Percentiles rank a stretch among this genome's conserved stretches.
phyloP scores from a whole-genome alignment of 2,329 filamentous ascomycete genomes.

The Cladophialophora yegresii region DNA sequence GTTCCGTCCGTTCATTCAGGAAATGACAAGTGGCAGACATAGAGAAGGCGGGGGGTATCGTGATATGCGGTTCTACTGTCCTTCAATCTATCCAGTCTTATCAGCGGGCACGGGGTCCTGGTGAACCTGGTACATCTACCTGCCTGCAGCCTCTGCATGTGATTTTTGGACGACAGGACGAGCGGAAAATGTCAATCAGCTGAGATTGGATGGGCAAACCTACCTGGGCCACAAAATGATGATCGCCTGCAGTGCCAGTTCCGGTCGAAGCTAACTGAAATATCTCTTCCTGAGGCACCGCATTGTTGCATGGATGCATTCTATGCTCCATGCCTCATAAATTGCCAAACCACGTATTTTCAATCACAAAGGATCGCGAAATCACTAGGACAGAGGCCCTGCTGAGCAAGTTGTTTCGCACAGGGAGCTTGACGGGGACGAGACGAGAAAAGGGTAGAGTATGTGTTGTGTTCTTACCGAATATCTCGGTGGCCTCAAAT shows the following conservation, averaged over 20 bases:
- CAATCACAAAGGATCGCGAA: not conserved
- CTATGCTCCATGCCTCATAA: slow-evolving; percentile 2
- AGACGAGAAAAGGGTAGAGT: slow-evolving; percentile 4
- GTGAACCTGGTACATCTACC: no score
- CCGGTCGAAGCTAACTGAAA: not conserved
- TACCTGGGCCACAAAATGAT: not conserved
- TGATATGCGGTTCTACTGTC: no score
- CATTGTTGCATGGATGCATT: no score
- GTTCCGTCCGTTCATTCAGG: slow-evolving; percentile 7
- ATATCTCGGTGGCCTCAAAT: not conserved
- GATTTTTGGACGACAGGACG: not conserved
- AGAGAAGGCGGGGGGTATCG: not conserved
- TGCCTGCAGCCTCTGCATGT: no score
- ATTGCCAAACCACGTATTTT: not conserved
- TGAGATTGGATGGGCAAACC: slow-evolving; percentile 3
- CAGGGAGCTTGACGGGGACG: not conserved
- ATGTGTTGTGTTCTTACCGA: not conserved
- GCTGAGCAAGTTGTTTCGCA: not conserved
- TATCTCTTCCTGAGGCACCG: not conserved
- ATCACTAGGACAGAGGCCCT: slow-evolving; percentile 7
- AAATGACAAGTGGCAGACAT: slow-evolving; percentile 9
- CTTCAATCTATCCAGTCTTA: no score
- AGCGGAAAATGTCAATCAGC: slow-evolving; percentile 1
- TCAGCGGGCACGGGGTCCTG: no score
- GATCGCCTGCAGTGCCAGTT: not conserved